These are phyloP conservation scores for Wickerhamiella spandovensis DNA, from an alignment of 805 yeast species.

Conservation along the genomic window DNA sequence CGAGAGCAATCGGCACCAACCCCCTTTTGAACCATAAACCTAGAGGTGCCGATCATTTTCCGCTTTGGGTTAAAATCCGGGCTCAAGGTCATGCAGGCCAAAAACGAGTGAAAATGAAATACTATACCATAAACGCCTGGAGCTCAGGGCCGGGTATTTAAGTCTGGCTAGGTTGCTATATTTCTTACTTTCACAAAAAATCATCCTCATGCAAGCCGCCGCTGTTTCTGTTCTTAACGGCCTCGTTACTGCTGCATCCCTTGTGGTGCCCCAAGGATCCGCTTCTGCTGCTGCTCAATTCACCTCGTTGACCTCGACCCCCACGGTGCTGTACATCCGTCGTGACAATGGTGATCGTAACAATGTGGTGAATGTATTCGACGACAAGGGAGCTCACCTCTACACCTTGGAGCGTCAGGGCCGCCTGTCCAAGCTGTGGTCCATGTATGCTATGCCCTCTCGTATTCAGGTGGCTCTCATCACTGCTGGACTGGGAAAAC, in stretches of 20 bases:
- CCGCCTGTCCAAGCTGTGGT: slow-evolving; percentile 38
- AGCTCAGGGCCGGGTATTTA: background rate
- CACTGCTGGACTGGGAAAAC: slow-evolving; percentile 34
- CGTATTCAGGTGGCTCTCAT: slow-evolving; percentile 39
- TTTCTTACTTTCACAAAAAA: background rate
- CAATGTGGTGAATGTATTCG: slow-evolving; percentile 37
- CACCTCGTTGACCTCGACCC: background rate
- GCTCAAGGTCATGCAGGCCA: background rate
- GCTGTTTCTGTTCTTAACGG: background rate
- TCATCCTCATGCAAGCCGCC: background rate
- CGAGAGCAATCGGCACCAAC: too few species aligned
- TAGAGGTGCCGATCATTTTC: background rate
- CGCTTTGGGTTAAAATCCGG: background rate
- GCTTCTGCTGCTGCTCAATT: background rate
- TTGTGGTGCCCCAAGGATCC: background rate
- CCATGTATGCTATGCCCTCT: slow-evolving; percentile 32
- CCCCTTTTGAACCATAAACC: background rate
- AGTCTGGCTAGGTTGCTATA: background rate
- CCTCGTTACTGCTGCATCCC: background rate
- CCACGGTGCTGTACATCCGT: slow-evolving; percentile 35
- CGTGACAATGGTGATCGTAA: slow-evolving; percentile 35
- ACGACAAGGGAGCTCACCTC: slow-evolving; percentile 31
- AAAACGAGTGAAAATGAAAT: too few species aligned
- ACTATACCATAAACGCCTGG: background rate
- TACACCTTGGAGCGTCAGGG: slow-evolving; percentile 42